These are phyloP conservation scores for Boletales sp. DNA, from an alignment of 768 basidiomycete species.

Conservation along the genomic window DNA sequence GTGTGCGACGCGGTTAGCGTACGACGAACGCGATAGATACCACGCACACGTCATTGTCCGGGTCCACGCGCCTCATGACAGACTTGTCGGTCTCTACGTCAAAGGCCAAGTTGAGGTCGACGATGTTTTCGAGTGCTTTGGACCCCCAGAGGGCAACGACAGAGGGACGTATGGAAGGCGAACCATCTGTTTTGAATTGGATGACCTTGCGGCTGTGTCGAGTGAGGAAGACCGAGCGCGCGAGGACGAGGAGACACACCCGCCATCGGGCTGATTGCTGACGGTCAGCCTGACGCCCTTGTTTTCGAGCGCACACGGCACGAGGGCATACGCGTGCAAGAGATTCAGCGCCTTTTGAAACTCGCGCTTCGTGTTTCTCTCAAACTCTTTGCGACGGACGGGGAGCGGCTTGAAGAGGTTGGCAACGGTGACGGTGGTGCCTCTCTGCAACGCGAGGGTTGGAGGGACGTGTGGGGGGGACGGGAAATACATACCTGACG, in stretches of 20 bases:
- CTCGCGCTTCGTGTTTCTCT: conserved; percentile 85
- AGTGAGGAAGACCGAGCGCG: conserved; percentile 2
- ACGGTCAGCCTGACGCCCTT: conserved; percentile 71
- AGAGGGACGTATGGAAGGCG: conserved; percentile 55
- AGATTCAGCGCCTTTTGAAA: conserved; percentile 81
- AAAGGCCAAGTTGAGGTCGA: conserved; percentile 69
- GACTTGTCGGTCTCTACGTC: conserved; percentile 62
- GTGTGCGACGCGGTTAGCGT: not conserved
- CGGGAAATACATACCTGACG: conserved; percentile 53
- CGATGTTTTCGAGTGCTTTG: conserved; percentile 70
- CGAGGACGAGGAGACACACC: conserved; percentile 45
- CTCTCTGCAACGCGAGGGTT: conserved; percentile 49
- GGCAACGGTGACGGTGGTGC: conserved; percentile 75
- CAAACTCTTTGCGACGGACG: conserved; percentile 88
- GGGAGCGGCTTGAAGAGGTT: conserved; percentile 80
- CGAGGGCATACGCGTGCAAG: conserved; percentile 85
- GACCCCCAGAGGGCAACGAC: conserved; percentile 82
- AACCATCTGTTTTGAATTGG: conserved; percentile 72
- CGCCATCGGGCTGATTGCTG: conserved; percentile 62
- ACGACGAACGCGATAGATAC: not conserved
- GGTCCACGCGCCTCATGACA: conserved; percentile 17
- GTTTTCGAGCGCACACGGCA: conserved; percentile 60
- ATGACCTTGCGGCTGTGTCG: conserved; percentile 52
- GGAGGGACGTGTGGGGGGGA: not conserved
- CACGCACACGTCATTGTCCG: conserved; percentile 21